Evolutionary conservation across 2,329 filamentous ascomycete genomes (phyloP), one percentile per base, ranked within the genome.

Genomic region (Pseudovirgaria hyperparasitica): DNA sequence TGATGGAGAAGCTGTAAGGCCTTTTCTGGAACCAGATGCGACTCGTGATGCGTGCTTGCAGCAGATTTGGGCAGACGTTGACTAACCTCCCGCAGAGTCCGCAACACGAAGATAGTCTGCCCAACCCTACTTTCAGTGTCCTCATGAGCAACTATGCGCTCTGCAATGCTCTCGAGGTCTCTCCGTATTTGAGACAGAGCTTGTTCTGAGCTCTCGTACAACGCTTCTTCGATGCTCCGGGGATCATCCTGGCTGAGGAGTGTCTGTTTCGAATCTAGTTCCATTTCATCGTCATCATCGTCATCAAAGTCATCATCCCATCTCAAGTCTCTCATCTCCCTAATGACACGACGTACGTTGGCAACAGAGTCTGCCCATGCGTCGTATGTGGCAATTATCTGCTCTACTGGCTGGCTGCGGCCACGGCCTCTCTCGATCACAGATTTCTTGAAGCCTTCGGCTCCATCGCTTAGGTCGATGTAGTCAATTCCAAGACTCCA

Each of bases 271-370:
- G 64, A 63, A 34, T 82, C 75, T 12, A 79, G 67, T 1, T 67
- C 71, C 28, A 79, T 65, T 35, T 86, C 79, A 33, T 84, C 77
- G 9, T 60, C 55, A 26, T 78, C 72, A 26, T 84, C 78, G 21
- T 82, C 71, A 26, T 79, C 72, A 16, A 75, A 64, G 33, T 82
- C 77, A 29, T 82, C 76, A 35, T 86, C 77, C 79, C 81, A 86
- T 30, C 72, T 69, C 37, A 76, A 72, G 24, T 69, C 67, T 33
- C 63, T 70, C 40, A 90, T 66, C 31, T 70, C 63, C 21, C 73
- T 70, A 6, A 85, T 67, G 4, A 76, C 62, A 11, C 62, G 58
- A 22, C 65, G 66, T 9, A 80, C 69, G 27, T 75, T 71, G 33
- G 76, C 68, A n/a, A 92, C 70, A 5, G 76, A 68, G n/a, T 63